phyloP scores from a whole-genome alignment of 208 protist genomes.

The Acanthamoeba culbertsoni region DNA sequence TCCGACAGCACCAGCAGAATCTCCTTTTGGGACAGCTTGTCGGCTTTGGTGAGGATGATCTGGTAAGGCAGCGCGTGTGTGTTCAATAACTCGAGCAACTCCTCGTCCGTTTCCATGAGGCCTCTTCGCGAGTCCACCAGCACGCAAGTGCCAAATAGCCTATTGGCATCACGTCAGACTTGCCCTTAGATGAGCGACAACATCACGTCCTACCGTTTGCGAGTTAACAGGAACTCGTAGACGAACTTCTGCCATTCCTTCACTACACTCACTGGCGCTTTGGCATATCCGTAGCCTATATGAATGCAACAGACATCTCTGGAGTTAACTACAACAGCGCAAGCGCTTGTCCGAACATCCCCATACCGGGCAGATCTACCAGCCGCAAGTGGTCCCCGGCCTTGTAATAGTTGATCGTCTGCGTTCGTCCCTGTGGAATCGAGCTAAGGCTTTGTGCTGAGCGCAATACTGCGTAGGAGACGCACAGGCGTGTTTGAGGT shows the following conservation, averaged over 20 bases:
- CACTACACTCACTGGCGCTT: background rate
- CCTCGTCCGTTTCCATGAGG: background rate
- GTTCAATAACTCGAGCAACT: constrained; percentile 29
- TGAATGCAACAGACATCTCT: background rate
- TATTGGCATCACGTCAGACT: background rate
- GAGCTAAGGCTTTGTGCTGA: background rate
- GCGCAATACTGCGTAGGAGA: background rate
- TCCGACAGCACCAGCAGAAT: background rate
- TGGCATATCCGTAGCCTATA: constrained; percentile 48
- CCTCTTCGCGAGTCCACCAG: constrained; percentile 38
- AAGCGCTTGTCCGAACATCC: background rate
- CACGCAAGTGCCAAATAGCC: background rate
- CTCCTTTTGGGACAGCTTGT: background rate
- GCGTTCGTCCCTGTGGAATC: constrained; percentile 10
- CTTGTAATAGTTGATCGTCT: constrained; percentile 60
- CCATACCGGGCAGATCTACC: constrained; percentile 11
- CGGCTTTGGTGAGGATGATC: constrained; percentile 34
- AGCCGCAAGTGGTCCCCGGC: background rate
- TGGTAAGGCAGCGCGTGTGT: background rate
- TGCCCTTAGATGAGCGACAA: too few species aligned
- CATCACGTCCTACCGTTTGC: background rate
- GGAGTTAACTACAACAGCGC: background rate
- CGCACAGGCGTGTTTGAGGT: constrained; percentile 48
- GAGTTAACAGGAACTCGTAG: background rate
- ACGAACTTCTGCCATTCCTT: constrained; percentile 22